A percentile compares a stretch with the other conserved stretches of the same genome.
Conservation (phyloP, 768 basidiomycete genomes). For the Chalciporus piperatus region DNA sequence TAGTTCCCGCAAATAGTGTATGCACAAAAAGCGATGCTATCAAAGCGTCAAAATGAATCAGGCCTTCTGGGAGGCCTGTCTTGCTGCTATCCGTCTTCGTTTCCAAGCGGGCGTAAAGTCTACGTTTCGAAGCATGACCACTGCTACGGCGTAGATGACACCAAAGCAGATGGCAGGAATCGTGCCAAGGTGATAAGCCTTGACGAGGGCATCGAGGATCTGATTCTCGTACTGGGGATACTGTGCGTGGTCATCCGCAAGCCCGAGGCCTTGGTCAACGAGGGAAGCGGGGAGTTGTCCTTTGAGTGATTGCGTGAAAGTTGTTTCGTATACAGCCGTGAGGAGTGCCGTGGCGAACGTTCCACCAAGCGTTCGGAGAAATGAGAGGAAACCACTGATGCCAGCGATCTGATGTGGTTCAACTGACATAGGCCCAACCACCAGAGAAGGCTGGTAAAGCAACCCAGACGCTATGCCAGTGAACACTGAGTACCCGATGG, state of each 20-base stretch:
- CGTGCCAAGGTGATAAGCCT: conserved; percentile 33
- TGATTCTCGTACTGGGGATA: conserved; percentile 35
- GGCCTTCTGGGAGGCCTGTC: conserved; percentile 18
- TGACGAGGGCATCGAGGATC: conserved; percentile 32
- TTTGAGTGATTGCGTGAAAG: conserved; percentile 28
- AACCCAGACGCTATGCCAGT: conserved; percentile 32
- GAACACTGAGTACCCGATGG: conserved; percentile 32
- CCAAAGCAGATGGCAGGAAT: conserved; percentile 35
- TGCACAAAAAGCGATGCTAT: conserved; percentile 16
- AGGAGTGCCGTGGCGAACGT: conserved; percentile 37
- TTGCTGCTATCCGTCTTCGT: conserved; percentile 28
- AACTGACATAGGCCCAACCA: conserved; percentile 36
- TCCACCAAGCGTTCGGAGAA: conserved; percentile 33
- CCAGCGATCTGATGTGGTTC: conserved; percentile 32
- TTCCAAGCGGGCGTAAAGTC: conserved; percentile 34
- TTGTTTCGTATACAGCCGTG: conserved; percentile 33
- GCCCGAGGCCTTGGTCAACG: conserved; percentile 29
- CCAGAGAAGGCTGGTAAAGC: conserved; percentile 34
- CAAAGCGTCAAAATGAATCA: conserved; percentile 17
- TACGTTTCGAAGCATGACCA: conserved; percentile 30
- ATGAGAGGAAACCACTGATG: conserved; percentile 36
- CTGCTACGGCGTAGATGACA: conserved; percentile 30
- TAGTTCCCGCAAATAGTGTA: conserved; percentile 21
- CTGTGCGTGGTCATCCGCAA: conserved; percentile 28
- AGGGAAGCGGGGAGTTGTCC: conserved; percentile 29